phyloP scores from a whole-genome alignment of 441 rosid species.

The Lagerstroemia fauriei region DNA sequence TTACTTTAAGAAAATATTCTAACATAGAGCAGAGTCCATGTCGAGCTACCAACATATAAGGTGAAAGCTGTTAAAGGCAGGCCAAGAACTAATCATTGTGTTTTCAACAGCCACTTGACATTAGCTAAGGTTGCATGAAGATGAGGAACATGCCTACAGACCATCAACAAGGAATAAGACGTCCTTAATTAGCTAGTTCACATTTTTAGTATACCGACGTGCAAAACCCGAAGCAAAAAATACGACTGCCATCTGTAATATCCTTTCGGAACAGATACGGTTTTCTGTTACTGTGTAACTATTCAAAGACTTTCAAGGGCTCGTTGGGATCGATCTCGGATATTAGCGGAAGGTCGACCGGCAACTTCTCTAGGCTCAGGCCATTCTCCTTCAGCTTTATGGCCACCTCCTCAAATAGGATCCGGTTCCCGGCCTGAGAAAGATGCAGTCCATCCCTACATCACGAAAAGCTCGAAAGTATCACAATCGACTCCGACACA shows the following conservation, averaged over 20 bases:
- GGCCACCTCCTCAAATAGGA: slow-evolving; percentile 69
- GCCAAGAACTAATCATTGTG: background rate
- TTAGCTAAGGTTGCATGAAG: background rate
- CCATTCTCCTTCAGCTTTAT: slow-evolving; percentile 51
- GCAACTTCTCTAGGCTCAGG: slow-evolving; percentile 52
- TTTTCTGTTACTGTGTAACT: background rate
- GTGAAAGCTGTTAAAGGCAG: background rate
- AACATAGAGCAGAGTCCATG: too few relatives aligned
- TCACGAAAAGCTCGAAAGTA: background rate
- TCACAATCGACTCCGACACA: background rate
- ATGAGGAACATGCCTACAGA: background rate
- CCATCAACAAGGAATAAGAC: background rate
- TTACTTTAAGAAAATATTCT: too few relatives aligned
- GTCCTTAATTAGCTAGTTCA: background rate
- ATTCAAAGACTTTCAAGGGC: slow-evolving; percentile 57
- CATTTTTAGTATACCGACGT: background rate
- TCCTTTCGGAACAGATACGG: background rate
- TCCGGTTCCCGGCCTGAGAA: slow-evolving; percentile 53
- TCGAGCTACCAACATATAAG: too few relatives aligned
- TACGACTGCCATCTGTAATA: background rate
- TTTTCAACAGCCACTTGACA: background rate
- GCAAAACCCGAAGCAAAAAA: background rate
- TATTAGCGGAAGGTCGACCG: slow-evolving; percentile 59
- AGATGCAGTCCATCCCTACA: slow-evolving; percentile 87
- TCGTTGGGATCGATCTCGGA: slow-evolving; percentile 52